phyloP scores from a whole-genome alignment of 2,329 filamentous ascomycete genomes.

The Neoarthrinium moseri region DNA sequence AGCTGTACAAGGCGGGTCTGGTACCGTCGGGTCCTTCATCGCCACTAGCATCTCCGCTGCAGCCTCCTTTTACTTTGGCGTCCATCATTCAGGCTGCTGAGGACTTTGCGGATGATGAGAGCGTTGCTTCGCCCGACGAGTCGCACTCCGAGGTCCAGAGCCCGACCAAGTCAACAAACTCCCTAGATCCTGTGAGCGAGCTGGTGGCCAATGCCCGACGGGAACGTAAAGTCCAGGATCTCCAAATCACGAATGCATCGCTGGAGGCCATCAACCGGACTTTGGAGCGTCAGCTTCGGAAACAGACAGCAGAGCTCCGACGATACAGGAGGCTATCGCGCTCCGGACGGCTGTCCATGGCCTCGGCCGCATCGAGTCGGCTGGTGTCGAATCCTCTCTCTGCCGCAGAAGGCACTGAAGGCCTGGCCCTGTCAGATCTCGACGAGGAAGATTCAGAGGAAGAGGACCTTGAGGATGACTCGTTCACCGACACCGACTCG shows the following conservation, averaged over 20 bases:
- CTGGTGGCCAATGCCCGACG: slow-evolving; percentile 83
- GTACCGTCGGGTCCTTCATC: slow-evolving; percentile 21
- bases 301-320: slow-evolving; percentile 85
- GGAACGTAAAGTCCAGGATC: slow-evolving; percentile 91
- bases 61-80: slow-evolving; percentile 47
- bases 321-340: slow-evolving; percentile 84
- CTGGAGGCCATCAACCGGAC: slow-evolving; percentile 93
- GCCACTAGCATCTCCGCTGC: slow-evolving; percentile 32
- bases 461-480: slow-evolving; percentile 50
- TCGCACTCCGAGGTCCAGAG: slow-evolving; percentile 44
- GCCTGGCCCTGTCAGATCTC: slow-evolving; percentile 48
- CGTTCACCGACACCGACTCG: slow-evolving; percentile 39
- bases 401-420: slow-evolving; percentile 39
- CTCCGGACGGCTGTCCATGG: slow-evolving; percentile 69
- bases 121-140: slow-evolving; percentile 24
- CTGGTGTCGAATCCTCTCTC: slow-evolving; percentile 42
- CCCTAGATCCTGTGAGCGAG: slow-evolving; percentile 66
- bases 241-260: slow-evolving; percentile 96
- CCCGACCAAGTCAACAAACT: slow-evolving; percentile 54
- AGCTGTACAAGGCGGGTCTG: neutral
- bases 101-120: slow-evolving; percentile 39
- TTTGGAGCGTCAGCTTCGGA: slow-evolving; percentile 84
- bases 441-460: slow-evolving; percentile 42
- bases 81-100: slow-evolving; percentile 57
- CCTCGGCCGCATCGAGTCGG: slow-evolving; percentile 41